phyloP scores from a whole-genome alignment of 257 asterid species.

The Eucommia ulmoides region DNA sequence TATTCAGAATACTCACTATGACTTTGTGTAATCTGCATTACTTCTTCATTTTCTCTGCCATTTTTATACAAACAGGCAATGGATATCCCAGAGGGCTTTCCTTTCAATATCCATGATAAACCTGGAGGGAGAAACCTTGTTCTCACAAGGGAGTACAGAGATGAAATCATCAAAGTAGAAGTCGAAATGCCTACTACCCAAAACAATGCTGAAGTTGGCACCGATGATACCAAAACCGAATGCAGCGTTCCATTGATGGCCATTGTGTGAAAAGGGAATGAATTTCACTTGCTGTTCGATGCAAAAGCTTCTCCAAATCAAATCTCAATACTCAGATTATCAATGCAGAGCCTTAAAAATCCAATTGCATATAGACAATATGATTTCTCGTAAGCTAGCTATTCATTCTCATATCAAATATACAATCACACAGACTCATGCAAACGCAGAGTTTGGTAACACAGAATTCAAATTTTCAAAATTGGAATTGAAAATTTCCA shows the following conservation, averaged over 20 bases:
- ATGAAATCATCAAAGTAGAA: background rate
- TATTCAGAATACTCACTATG: too few species aligned
- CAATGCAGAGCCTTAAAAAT: constrained; percentile 43
- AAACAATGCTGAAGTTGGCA: constrained; percentile 28
- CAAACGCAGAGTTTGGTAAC: too few species aligned
- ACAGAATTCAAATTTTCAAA: too few species aligned
- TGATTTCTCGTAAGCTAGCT: constrained; percentile 46
- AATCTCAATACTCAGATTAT: background rate
- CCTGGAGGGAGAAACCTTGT: background rate
- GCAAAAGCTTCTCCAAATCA: background rate
- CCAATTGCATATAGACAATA: constrained; percentile 81
- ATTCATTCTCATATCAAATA: background rate
- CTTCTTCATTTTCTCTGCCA: too few species aligned
- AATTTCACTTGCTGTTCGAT: background rate
- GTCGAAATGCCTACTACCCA: constrained; percentile 6
- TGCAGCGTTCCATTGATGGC: background rate
- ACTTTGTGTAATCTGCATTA: too few species aligned
- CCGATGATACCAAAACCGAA: constrained; percentile 18
- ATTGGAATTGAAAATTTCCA: background rate
- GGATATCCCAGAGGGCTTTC: background rate
- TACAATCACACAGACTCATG: too few species aligned
- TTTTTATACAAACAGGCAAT: too few species aligned
- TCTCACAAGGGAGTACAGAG: background rate
- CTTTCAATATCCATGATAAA: background rate
- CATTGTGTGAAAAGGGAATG: background rate